phyloP scores from a whole-genome alignment of 1,284 basidiomycete genomes.

The Papiliotrema fonsecae region DNA sequence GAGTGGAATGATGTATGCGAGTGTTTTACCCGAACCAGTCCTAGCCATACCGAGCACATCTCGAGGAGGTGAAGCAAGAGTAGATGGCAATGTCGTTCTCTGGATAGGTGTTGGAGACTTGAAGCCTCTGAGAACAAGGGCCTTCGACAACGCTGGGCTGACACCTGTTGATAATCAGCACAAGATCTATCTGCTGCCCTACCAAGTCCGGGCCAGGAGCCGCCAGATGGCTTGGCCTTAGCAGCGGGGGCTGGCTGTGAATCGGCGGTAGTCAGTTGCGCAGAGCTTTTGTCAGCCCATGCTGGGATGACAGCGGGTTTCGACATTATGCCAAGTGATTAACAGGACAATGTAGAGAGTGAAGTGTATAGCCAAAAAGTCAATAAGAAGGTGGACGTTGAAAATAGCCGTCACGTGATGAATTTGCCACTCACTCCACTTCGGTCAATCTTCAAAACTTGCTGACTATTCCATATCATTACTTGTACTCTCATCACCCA shows the following conservation, averaged over 20 bases:
- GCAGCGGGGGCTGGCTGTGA: no score
- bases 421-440: not conserved
- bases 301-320: not conserved
- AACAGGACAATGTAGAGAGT: not conserved
- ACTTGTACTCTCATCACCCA: not conserved
- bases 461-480: not conserved
- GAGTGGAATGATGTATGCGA: constrained; percentile 92
- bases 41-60: constrained; percentile 98
- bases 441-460: not conserved
- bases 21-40: constrained; percentile 96
- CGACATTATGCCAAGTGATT: not conserved
- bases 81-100: constrained; percentile 77
- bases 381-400: no score
- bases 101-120: constrained; percentile 96
- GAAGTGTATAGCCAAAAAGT: not conserved
- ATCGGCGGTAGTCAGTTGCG: no score
- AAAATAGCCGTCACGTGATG: not conserved
- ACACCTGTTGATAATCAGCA: constrained; percentile 15
- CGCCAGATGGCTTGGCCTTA: constrained; percentile 6
- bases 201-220: constrained; percentile 35
- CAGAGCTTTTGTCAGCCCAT: no score
- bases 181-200: constrained; percentile 4
- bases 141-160: constrained; percentile 12
- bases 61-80: constrained; percentile 77
- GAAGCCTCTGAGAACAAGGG: constrained; percentile 88